Evolutionary conservation across 495 filamentous ascomycete species (phyloP).

Genomic region (Annulohypoxylon stygium): DNA sequence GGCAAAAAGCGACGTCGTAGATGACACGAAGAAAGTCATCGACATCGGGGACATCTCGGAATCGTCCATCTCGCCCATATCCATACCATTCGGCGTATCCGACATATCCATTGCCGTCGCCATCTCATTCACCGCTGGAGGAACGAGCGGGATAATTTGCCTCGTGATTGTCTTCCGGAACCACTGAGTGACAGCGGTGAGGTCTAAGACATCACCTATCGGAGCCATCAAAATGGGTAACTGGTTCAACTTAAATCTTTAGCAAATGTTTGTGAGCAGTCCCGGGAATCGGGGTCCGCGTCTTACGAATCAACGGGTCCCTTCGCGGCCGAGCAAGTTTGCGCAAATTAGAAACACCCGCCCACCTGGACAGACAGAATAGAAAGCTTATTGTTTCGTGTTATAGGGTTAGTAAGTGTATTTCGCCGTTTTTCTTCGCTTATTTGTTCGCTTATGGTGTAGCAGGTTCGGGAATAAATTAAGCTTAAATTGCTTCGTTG

Average conservation of each 20-base stretch:
- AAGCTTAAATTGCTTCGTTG: constrained; percentile 26
- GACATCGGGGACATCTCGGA: constrained; percentile 36
- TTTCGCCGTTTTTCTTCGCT: neutral
- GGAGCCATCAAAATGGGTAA: neutral
- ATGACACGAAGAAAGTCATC: constrained; percentile 68
- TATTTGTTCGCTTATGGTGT: neutral
- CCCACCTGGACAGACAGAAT: neutral
- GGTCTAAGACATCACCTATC: neutral
- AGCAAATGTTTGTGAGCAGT: neutral
- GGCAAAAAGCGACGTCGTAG: constrained; percentile 75
- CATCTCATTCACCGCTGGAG: neutral
- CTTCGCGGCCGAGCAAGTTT: constrained; percentile 23
- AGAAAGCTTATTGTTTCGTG: neutral
- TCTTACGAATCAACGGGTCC: constrained; percentile 6
- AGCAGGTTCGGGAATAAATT: constrained; percentile 14
- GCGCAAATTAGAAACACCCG: constrained; percentile 28
- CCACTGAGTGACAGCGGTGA: neutral
- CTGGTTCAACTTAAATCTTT: constrained; percentile 10
- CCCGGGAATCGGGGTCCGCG: neutral
- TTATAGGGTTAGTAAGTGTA: neutral
- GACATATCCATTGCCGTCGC: constrained; percentile 28
- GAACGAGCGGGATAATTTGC: neutral
- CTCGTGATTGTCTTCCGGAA: neutral
- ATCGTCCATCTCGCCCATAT: constrained; percentile 35
- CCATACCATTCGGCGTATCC: constrained; percentile 24